Evolutionary conservation across 768 basidiomycete species (phyloP), one percentile per base, ranked within the genome.

Genomic region (Ramaria rubella): DNA sequence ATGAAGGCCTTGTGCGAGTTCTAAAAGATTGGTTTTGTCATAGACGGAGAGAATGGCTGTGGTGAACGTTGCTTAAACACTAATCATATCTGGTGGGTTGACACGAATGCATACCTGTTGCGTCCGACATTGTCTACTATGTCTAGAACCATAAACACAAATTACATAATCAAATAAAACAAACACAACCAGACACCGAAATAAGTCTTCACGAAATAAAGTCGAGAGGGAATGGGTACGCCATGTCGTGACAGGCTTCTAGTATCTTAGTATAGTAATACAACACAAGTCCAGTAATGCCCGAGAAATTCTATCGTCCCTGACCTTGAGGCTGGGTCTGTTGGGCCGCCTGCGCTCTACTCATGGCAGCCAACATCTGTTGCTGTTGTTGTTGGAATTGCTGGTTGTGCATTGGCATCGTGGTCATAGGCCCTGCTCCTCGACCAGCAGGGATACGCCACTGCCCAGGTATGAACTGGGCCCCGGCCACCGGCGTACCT

Each of bases 31-130:
- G 49, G 87, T 81, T 74, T 99, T 99, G 77, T 98, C 95, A 68
- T 96, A 98, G 55, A 97, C 96, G 29, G 94, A 96, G 51, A 99
- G 75, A 55, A 99, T 75, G 21, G 94, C 95, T 92, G 58, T 59
- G n/a, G n/a, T n/a, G n/a, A n/a, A n/a, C n/a, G n/a, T n/a, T n/a
- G n/a, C n/a, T n/a, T n/a, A n/a, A n/a, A n/a, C n/a, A 12, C 38
- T n/a, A n/a, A n/a, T n/a, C n/a, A n/a, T n/a, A n/a, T n/a, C n/a
- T n/a, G n/a, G n/a, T n/a, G n/a, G n/a, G n/a, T n/a, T n/a, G n/a
- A 42, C 17, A 9, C 17, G 27, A 23, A 26, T 15, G 24, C 46
- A 27, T n/a, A 48, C 46, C 46, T 48, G 46, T 48, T 4, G 46
- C 29, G 11, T 48, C 29, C 24, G 26, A 26, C 46, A 48, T 48